A percentile compares a stretch with the other conserved stretches of the same genome.
Evolutionary conservation across 768 basidiomycete genomes (phyloP).

Genomic region (Calocera viscosa): DNA sequence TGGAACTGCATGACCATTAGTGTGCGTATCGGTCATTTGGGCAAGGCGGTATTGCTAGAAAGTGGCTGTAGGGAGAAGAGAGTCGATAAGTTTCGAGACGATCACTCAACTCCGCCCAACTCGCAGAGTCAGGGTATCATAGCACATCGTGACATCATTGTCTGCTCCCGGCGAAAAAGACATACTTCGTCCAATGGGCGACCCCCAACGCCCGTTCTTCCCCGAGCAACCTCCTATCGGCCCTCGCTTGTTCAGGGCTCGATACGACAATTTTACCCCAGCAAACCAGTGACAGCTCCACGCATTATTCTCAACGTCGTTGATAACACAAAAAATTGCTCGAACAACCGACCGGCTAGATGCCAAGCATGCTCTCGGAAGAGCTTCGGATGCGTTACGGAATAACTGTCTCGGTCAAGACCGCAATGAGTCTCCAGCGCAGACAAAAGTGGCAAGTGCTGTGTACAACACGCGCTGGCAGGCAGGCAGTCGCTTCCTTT

Average conservation of each 20-base stretch:
- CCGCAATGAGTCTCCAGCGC: not conserved
- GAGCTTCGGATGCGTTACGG: not conserved
- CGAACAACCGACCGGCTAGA: not conserved
- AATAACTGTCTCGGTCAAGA: not conserved
- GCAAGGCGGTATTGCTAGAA: not conserved
- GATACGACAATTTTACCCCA: not conserved
- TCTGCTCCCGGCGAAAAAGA: slow-evolving; percentile 1
- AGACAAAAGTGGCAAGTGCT: not conserved
- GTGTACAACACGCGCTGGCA: too few species aligned
- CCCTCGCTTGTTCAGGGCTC: not conserved
- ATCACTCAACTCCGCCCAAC: not conserved
- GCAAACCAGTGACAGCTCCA: not conserved
- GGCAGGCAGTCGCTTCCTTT: too few species aligned
- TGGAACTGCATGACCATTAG: not conserved
- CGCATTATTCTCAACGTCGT: not conserved
- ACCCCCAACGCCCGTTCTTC: not conserved
- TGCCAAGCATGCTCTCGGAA: not conserved
- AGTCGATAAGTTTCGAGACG: not conserved
- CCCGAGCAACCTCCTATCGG: not conserved
- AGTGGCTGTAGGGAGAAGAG: not conserved
- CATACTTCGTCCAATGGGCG: not conserved
- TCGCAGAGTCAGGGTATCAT: slow-evolving; percentile 4
- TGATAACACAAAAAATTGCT: not conserved
- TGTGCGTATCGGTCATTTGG: not conserved
- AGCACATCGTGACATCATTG: not conserved